These are phyloP conservation scores for Zymoseptoria tritici DNA, from an alignment of 2,329 filamentous ascomycete species.

Conservation along the genomic window DNA sequence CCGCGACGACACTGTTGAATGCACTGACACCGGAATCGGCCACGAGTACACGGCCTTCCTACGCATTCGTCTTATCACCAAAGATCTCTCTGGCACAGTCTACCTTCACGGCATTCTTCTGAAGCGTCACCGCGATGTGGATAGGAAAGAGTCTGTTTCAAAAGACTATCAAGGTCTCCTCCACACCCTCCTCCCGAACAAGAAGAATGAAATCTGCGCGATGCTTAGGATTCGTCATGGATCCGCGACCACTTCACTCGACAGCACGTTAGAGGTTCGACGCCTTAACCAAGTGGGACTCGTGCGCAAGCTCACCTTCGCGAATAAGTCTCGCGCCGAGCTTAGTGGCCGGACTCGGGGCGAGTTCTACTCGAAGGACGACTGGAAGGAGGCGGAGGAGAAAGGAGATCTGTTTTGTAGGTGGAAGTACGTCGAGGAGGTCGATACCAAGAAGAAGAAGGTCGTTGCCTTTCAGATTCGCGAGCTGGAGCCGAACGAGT, in stretches of 20 bases:
- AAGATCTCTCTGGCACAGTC: slow-evolving; percentile 18
- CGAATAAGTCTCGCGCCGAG: slow-evolving; percentile 46
- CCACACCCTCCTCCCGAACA: slow-evolving; percentile 5
- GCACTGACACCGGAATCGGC: slow-evolving; percentile 22
- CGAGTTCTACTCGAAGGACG: background rate
- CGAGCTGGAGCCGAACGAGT: background rate
- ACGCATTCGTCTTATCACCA: slow-evolving; percentile 32
- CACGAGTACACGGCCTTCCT: slow-evolving; percentile 32
- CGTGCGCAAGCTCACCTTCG: slow-evolving; percentile 33
- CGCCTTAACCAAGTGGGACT: slow-evolving; percentile 17
- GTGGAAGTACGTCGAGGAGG: slow-evolving; percentile 37
- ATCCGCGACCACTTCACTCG: slow-evolving; percentile 30
- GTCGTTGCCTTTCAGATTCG: background rate
- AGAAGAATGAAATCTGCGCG: slow-evolving; percentile 40
- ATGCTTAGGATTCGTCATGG: slow-evolving; percentile 29
- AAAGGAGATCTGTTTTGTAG: slow-evolving; percentile 41
- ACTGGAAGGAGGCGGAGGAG: slow-evolving; percentile 3
- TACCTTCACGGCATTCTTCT: slow-evolving; percentile 35
- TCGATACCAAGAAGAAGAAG: background rate
- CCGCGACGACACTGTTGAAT: slow-evolving; percentile 2
- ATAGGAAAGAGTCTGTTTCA: slow-evolving; percentile 26
- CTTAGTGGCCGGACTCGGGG: slow-evolving; percentile 6
- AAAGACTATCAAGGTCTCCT: background rate
- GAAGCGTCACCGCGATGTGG: slow-evolving; percentile 26
- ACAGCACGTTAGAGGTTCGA: slow-evolving; percentile 34